Evolutionary conservation across 2,329 filamentous ascomycete species (phyloP).

Genomic region (Clonostachys solani): DNA sequence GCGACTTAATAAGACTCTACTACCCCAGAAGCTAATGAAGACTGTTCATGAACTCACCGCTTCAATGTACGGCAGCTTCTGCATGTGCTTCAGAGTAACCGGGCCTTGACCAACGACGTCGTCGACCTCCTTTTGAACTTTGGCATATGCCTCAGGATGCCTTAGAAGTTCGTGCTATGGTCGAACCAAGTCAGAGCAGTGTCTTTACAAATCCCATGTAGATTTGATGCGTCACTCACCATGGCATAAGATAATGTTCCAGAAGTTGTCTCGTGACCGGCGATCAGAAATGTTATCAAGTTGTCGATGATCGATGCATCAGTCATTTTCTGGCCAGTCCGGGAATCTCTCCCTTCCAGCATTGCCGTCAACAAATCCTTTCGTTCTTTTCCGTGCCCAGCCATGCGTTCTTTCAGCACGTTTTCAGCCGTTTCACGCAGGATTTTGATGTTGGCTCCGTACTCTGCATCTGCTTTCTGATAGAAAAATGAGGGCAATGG

Average conservation of each 20-base stretch:
- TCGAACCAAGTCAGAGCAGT: too few species aligned
- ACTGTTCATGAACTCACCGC: too few species aligned
- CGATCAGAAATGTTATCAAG: slow-evolving; percentile 69
- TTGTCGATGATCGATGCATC: slow-evolving; percentile 64
- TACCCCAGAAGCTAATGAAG: not conserved
- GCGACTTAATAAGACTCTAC: not conserved
- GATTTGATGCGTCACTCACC: slow-evolving; percentile 66
- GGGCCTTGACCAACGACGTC: slow-evolving; percentile 53
- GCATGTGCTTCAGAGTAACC: slow-evolving; percentile 57
- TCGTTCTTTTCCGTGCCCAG: slow-evolving; percentile 49
- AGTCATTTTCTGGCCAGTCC: slow-evolving; percentile 59
- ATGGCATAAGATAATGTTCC: slow-evolving; percentile 61
- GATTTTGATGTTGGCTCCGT: slow-evolving; percentile 46
- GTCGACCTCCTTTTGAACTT: slow-evolving; percentile 66
- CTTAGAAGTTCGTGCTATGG: slow-evolving; percentile 64
- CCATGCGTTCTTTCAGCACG: slow-evolving; percentile 40
- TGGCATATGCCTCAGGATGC: slow-evolving; percentile 52
- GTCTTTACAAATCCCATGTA: too few species aligned
- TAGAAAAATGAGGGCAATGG: slow-evolving; percentile 41
- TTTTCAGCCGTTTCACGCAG: slow-evolving; percentile 52
- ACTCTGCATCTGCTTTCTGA: slow-evolving; percentile 42
- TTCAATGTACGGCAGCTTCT: slow-evolving; percentile 61
- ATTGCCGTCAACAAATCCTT: slow-evolving; percentile 65
- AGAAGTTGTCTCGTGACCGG: slow-evolving; percentile 68
- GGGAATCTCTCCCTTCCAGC: slow-evolving; percentile 60